A percentile compares a stretch with the other conserved stretches of the same genome.
These are phyloP conservation scores for Lathyrus oleraceus DNA, from an alignment of 306 rosid species.

Conservation along the genomic window DNA sequence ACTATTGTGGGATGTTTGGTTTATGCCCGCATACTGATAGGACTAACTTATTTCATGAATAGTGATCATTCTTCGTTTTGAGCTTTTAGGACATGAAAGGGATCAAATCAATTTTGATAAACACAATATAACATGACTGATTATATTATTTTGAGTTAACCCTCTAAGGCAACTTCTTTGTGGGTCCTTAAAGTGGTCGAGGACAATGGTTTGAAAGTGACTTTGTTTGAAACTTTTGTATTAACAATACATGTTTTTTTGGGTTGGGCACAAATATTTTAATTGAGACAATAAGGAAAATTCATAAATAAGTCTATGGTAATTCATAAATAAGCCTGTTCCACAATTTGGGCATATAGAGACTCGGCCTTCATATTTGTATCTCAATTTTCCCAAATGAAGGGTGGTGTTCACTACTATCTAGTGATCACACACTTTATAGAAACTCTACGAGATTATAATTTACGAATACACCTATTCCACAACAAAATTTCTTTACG, in stretches of 20 bases:
- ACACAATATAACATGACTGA: constrained; percentile 15
- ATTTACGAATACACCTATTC: no score
- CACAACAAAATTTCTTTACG: no score
- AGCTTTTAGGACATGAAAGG: constrained; percentile 30
- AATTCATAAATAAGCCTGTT: no score
- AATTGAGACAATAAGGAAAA: no score
- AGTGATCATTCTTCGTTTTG: constrained; percentile 25
- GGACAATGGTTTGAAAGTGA: constrained; percentile 26
- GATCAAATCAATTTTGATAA: constrained; percentile 26
- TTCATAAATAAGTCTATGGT: no score
- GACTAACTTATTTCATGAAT: not conserved
- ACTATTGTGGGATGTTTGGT: constrained; percentile 43
- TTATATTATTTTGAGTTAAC: constrained; percentile 22
- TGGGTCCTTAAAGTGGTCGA: constrained; percentile 38
- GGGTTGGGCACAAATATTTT: not conserved
- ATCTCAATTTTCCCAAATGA: no score
- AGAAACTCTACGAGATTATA: no score
- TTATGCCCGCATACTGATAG: constrained; percentile 32
- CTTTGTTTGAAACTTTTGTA: not conserved
- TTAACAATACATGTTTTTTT: not conserved
- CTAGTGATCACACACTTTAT: no score
- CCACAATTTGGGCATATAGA: no score
- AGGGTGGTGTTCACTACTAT: no score
- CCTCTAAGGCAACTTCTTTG: constrained; percentile 23
- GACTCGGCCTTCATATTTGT: no score